Evolutionary conservation across 2,329 filamentous ascomycete species (phyloP), one percentile per base, ranked within the genome.

Genomic region (Coleophoma cylindrospora): DNA sequence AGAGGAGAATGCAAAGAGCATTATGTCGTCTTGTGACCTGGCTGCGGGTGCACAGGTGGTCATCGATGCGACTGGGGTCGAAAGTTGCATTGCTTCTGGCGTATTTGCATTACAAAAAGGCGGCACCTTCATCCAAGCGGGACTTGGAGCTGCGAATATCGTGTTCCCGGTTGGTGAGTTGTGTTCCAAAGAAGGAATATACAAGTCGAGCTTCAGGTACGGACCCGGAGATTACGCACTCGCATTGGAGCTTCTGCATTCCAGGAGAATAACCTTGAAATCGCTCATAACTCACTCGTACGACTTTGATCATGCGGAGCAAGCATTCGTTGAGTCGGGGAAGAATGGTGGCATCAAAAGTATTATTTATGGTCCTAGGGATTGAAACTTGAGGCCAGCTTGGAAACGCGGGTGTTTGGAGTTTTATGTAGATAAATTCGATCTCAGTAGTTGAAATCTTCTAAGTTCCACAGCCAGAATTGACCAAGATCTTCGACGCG

Each of bases 281-380:
- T 80, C 81, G 68, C 74, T 96, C 50, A 83, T 96, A 54, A 89
- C 86, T 14, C 77, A 79, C 40, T 80, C 82, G 33, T 89, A 95
- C 50, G 74, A 78, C 46, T 96, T 96, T 63, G 74, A 80, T 56
- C 75, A 91, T 54, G 91, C 91, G 0, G 89, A 95, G 72, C 75
- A 85, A 62, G 91, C 91, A 0, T 95, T 96, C 65, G 33, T 33
- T 60, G 33, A 56, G 54, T 4, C 58, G 6, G 45, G 49, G 8
- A 52, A 34, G 17, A 47, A 48, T 32, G 46, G 46, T 15, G 60
- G 59, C 7, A 62, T 64, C 14, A 64, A 64, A 40, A 54, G 49
- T 2, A 34, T 62, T 32, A 60, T 62, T 21, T 59, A 58, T 44
- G 60, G 59, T 7, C 59, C 57, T 36, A 13, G 40, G 21, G n/a